Evolutionary conservation across 305 asterid species (phyloP).

Genomic region (Caryopteris hybrid): DNA sequence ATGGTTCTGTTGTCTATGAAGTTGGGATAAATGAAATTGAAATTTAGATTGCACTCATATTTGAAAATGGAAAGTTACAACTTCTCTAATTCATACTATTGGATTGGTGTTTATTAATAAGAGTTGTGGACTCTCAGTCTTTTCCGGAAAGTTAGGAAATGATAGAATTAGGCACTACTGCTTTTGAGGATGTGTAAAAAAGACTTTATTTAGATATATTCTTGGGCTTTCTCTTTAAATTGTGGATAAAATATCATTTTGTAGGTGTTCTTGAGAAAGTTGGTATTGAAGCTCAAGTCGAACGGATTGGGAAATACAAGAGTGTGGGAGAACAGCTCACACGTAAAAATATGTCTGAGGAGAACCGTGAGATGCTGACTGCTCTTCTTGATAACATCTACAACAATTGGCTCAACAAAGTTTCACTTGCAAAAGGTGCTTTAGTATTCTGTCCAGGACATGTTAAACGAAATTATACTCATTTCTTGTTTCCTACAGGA

Average conservation of each 20-base stretch:
- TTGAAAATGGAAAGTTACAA: neutral
- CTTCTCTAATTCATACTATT: neutral
- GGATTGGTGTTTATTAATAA: neutral
- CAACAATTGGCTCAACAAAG: slow-evolving; percentile 55
- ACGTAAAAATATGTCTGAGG: slow-evolving; percentile 64
- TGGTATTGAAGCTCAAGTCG: slow-evolving; percentile 76
- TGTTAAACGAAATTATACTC: neutral
- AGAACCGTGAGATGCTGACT: slow-evolving; percentile 76
- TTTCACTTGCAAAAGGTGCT: slow-evolving; percentile 64
- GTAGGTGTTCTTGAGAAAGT: slow-evolving; percentile 72
- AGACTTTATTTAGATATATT: too few relatives aligned
- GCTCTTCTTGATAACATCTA: slow-evolving; percentile 68
- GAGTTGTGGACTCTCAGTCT: neutral
- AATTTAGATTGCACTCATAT: neutral
- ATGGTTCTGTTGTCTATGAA: neutral
- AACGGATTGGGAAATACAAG: slow-evolving; percentile 78
- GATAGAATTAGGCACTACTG: neutral
- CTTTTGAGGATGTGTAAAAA: slow-evolving; percentile 7
- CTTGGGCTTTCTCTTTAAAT: too few relatives aligned
- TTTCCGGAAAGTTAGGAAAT: neutral
- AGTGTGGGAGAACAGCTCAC: slow-evolving; percentile 69
- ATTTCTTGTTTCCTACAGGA: slow-evolving; percentile 33
- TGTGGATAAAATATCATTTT: too few relatives aligned
- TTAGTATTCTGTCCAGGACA: neutral
- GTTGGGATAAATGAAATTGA: neutral